Evolutionary conservation across 2,329 filamentous ascomycete species (phyloP).

Genomic region (Microascus cirrosus): DNA sequence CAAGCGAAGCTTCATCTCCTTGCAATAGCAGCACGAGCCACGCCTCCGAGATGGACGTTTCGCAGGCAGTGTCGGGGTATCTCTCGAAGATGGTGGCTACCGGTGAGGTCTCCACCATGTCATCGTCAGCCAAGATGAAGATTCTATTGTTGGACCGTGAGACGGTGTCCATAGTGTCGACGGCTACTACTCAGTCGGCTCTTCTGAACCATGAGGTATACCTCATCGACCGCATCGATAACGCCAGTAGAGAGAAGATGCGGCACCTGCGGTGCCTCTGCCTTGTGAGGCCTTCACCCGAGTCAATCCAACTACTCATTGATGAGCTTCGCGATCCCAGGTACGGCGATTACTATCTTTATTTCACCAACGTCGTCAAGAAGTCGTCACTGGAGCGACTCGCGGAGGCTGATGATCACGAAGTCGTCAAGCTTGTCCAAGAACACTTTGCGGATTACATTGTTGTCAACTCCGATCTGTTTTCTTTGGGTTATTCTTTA

Average conservation of each 20-base stretch:
- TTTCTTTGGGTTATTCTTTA: conserved; percentile 63
- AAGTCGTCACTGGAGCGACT: conserved; percentile 91
- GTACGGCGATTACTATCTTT: conserved; percentile 94
- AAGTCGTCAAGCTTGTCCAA: conserved; percentile 87
- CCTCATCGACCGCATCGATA: conserved; percentile 92
- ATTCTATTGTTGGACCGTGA: conserved; percentile 88
- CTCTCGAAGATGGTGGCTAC: conserved; percentile 74
- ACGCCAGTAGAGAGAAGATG: conserved; percentile 88
- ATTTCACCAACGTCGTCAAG: conserved; percentile 95
- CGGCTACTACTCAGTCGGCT: conserved; percentile 88
- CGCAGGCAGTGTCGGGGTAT: conserved; percentile 87
- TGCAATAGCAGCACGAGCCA: not conserved
- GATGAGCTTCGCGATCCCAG: conserved; percentile 93
- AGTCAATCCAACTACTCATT: conserved; percentile 86
- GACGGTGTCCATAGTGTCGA: conserved; percentile 88
- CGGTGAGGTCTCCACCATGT: conserved; percentile 57
- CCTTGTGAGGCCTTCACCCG: conserved; percentile 82
- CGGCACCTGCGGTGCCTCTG: conserved; percentile 88
- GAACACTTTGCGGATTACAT: conserved; percentile 96
- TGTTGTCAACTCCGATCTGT: conserved; percentile 89
- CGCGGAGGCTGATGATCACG: conserved; percentile 93
- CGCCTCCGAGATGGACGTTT: conserved; percentile 68
- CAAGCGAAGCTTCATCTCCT: not conserved
- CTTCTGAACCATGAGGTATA: conserved; percentile 96
- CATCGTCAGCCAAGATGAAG: conserved; percentile 89